Percentiles rank a stretch among this genome's conserved stretches.
Conservation (phyloP, 192 early-diverging fungal species). For the Pilobolus umbonatus region DNA sequence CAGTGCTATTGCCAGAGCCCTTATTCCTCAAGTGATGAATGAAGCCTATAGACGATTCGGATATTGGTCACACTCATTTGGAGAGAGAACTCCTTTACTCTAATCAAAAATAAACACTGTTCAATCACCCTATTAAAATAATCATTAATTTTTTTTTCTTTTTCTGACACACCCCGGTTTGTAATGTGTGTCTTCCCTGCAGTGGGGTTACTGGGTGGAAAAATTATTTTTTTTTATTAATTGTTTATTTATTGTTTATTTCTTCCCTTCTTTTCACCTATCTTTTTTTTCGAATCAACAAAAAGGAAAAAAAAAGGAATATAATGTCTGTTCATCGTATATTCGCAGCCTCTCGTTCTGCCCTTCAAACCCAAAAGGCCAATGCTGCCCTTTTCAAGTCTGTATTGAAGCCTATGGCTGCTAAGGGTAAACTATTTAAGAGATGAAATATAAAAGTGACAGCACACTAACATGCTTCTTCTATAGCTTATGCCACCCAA, state of each 20-base stretch:
- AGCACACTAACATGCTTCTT: too few species aligned
- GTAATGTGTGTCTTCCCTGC: too few species aligned
- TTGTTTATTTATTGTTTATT: neutral
- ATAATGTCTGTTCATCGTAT: conserved; percentile 9
- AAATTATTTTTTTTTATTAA: too few species aligned
- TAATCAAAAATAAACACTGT: neutral
- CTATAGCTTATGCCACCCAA: conserved; percentile 43
- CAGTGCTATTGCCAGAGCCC: conserved; percentile 26
- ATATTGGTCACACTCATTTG: conserved; percentile 22
- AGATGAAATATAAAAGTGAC: neutral
- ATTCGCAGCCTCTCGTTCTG: conserved; percentile 8
- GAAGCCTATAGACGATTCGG: conserved; percentile 20
- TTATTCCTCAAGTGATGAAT: conserved; percentile 24
- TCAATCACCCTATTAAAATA: neutral
- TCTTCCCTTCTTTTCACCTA: conserved; percentile 2
- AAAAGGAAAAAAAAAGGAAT: neutral
- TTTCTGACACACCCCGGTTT: too few species aligned
- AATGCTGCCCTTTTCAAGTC: conserved; percentile 10
- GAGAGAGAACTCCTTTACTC: conserved; percentile 33
- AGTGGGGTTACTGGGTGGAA: too few species aligned
- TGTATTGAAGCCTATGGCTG: neutral
- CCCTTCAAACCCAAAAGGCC: conserved; percentile 8
- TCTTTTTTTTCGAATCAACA: conserved; percentile 29
- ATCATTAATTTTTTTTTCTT: neutral
- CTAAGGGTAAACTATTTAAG: neutral